Conservation (phyloP, 805 yeast genomes). For the Alloascoidea hylecoeti region DNA sequence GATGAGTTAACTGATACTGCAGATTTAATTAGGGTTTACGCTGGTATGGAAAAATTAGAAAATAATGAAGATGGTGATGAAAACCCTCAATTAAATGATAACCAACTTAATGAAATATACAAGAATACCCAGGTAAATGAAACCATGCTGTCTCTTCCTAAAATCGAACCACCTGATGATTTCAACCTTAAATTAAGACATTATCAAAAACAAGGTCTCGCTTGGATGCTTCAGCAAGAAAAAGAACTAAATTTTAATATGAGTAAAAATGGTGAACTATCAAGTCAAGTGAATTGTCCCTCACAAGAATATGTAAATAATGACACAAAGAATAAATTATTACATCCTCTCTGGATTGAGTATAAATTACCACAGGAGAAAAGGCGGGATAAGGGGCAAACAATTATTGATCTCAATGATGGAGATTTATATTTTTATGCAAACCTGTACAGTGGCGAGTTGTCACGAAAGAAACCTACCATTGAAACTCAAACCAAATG, state of each 20-base stretch:
- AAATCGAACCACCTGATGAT: conserved; percentile 38
- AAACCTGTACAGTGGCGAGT: conserved; percentile 68
- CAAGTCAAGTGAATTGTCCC: not conserved
- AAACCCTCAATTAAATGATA: conserved; percentile 37
- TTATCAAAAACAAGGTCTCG: conserved; percentile 74
- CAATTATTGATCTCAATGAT: not conserved
- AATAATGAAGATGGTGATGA: conserved; percentile 12
- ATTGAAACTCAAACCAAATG: conserved; percentile 51
- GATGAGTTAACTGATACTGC: not conserved
- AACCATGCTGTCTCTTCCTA: conserved; percentile 42
- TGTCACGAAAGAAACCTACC: conserved; percentile 54
- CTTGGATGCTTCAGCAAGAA: conserved; percentile 85
- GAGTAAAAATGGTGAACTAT: conserved; percentile 10
- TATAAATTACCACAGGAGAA: conserved; percentile 49
- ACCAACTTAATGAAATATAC: conserved; percentile 68
- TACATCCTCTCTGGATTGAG: conserved; percentile 81
- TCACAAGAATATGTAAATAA: conserved; percentile 10
- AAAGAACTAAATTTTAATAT: conserved; percentile 30
- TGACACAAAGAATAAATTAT: conserved; percentile 29
- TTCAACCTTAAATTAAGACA: conserved; percentile 49
- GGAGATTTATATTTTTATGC: conserved; percentile 42
- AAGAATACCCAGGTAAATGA: conserved; percentile 53
- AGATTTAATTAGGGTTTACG: conserved; percentile 5
- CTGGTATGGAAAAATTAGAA: not conserved
- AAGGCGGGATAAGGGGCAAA: conserved; percentile 2